phyloP scores from a whole-genome alignment of 768 basidiomycete species.

The Daedaleopsis nitida region DNA sequence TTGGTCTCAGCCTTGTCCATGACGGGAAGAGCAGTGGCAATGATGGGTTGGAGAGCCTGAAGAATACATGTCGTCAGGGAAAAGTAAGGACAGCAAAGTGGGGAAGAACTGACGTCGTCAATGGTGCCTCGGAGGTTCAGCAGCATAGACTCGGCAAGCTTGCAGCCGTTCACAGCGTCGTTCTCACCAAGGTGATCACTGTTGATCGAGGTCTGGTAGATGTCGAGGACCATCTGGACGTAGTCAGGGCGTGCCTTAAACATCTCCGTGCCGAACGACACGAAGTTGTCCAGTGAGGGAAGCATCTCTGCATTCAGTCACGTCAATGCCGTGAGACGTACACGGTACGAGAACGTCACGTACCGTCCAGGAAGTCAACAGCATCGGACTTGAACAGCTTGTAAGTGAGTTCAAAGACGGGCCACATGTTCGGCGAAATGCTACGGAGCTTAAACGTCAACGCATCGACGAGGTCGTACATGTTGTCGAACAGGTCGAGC shows the following conservation, averaged over 20 bases:
- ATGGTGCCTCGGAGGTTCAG: conserved; percentile 77
- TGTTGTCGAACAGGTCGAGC: conserved; percentile 83
- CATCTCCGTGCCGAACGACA: conserved; percentile 78
- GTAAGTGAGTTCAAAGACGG: conserved; percentile 82
- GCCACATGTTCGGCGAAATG: conserved; percentile 86
- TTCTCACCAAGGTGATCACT: conserved; percentile 77
- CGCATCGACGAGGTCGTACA: conserved; percentile 84
- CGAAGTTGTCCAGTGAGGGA: conserved; percentile 84
- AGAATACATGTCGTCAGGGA: neutral
- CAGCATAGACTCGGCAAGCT: conserved; percentile 80
- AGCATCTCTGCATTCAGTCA: conserved; percentile 63
- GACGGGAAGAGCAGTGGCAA: conserved; percentile 59
- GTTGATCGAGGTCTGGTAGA: conserved; percentile 75
- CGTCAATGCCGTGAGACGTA: neutral
- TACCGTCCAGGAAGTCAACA: conserved; percentile 85
- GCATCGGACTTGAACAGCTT: conserved; percentile 81
- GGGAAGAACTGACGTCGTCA: conserved; percentile 62
- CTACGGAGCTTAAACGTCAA: conserved; percentile 79
- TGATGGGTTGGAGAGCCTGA: conserved; percentile 66
- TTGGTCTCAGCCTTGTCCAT: conserved; percentile 64
- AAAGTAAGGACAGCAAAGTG: conserved; percentile 5
- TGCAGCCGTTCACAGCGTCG: conserved; percentile 83
- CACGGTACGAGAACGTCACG: conserved; percentile 18
- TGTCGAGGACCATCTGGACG: conserved; percentile 77
- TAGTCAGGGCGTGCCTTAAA: conserved; percentile 77